These are phyloP conservation scores for California macrophylla DNA, from an alignment of 441 rosid genomes.

Conservation along the genomic window DNA sequence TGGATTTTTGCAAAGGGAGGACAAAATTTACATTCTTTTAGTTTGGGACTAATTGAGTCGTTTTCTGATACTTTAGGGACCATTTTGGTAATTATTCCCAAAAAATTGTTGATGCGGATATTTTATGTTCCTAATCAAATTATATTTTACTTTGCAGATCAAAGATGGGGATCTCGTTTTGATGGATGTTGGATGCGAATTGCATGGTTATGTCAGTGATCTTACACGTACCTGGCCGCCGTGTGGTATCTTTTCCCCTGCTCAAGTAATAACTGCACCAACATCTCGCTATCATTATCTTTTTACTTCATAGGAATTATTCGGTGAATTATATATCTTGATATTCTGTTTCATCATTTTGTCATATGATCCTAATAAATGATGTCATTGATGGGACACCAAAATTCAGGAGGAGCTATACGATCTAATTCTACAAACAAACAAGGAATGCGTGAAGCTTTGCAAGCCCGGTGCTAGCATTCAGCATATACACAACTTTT, in stretches of 20 bases:
- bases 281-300: not conserved
- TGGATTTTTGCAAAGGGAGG: not conserved
- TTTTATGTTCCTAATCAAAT: not conserved
- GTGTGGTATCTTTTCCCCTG: conserved; percentile 64
- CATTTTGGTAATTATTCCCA: not conserved
- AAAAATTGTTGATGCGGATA: not conserved
- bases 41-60: too few relatives aligned
- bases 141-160: conserved; percentile 38
- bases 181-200: conserved; percentile 96
- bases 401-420: conserved; percentile 63
- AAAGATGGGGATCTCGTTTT: conserved; percentile 75
- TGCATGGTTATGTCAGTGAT: conserved; percentile 90
- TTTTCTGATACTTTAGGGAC: not conserved
- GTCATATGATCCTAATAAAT: not conserved
- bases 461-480: conserved; percentile 77
- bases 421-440: conserved; percentile 76
- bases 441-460: conserved; percentile 59
- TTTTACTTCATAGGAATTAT: not conserved
- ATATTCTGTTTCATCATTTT: not conserved
- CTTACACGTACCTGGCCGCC: conserved; percentile 97
- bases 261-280: conserved; percentile 38
- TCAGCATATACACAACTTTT: conserved; percentile 55
- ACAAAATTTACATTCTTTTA: too few relatives aligned
- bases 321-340: not conserved
- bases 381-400: conserved; percentile 6